Base-by-base conservation (phyloP, 1,284 basidiomycete species). In the Marasmius fiardii region DNA sequence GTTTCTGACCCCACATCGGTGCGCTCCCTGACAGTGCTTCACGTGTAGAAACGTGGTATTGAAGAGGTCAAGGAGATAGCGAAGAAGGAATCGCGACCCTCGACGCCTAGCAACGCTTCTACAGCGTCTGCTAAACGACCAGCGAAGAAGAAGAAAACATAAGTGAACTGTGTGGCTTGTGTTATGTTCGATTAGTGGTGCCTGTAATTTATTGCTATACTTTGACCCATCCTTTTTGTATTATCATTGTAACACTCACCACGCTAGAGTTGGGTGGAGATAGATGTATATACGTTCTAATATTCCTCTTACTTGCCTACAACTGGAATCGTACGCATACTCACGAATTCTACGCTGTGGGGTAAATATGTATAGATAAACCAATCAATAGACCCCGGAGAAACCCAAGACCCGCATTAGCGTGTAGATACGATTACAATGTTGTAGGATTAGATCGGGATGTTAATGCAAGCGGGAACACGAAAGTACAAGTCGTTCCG, bases 1-100 rank as follows among this genome's bases (percentile, higher is more conserved):
- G 11, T 21, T 14, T 18, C 28, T 31, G 20, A 52, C 41, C 43
- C 10, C 24, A n/a, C 24, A 35, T 24, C 8, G 39, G 39, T 58
- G 39, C 12, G 33, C 45, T 52, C n/a, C 21, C 49, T 57, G 23
- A 39, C 47, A 51, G n/a, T 16, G 26, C 18, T 54, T 24, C 16
- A 50, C 43, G 51, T 43, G n/a, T 61, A 87, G 85, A 88, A 88
- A 70, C 81, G 85, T 4, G 80, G 80, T 2, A 79, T 87, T 50
- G 85, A 88, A 3, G 83, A 86, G 55, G 74, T 85, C 18, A 78
- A 82, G 58, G 82, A 83, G 63, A 70, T 73, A n/a, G 83, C 83
- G 60, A 71, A 74, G 37, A 80, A 82, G 62, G 74, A 78, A 16
- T 83, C 83, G 12, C 72, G 83, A 55, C 79, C 83, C 2, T 74